Percentiles rank a stretch among this genome's conserved stretches.
These are phyloP conservation scores for Colletotrichum falcatum DNA, from an alignment of 2,329 filamentous ascomycete genomes.

Conservation along the genomic window DNA sequence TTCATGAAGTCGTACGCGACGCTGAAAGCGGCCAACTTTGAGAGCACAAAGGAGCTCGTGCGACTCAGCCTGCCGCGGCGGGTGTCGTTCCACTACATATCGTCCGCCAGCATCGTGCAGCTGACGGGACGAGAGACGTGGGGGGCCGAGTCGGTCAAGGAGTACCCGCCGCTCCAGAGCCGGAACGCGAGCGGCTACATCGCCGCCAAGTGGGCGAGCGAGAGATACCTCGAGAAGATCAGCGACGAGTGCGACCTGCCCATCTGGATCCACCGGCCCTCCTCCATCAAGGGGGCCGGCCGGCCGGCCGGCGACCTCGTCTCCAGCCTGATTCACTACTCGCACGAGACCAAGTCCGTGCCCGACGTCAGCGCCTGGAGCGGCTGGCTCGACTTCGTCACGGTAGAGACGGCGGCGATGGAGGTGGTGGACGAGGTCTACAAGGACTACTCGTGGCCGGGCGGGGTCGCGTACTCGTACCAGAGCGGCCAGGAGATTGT, in stretches of 20 bases:
- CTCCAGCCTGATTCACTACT: neutral
- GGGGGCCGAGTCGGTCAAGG: slow-evolving; percentile 3
- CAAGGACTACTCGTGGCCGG: neutral
- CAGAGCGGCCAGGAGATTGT: neutral
- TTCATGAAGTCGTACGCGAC: slow-evolving; percentile 53
- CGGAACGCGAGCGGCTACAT: slow-evolving; percentile 45
- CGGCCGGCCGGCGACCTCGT: neutral
- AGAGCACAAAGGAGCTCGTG: slow-evolving; percentile 50
- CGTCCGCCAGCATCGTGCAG: slow-evolving; percentile 42
- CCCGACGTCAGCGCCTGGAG: neutral
- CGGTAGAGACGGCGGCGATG: neutral
- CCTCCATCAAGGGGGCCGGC: slow-evolving; percentile 32
- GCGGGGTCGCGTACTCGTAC: neutral
- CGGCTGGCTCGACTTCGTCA: slow-evolving; percentile 8
- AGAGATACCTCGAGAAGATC: slow-evolving; percentile 47
- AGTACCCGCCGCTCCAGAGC: slow-evolving; percentile 8
- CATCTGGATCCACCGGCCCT: slow-evolving; percentile 41
- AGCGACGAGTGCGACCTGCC: slow-evolving; percentile 13
- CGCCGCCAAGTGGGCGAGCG: slow-evolving; percentile 49
- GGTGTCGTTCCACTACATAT: slow-evolving; percentile 50
- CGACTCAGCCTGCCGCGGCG: slow-evolving; percentile 44
- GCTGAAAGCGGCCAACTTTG: slow-evolving; percentile 52
- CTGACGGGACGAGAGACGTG: slow-evolving; percentile 12
- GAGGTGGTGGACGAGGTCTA: slow-evolving; percentile 10
- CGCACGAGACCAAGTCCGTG: neutral